phyloP scores from a whole-genome alignment of 805 yeast species.

The Sporopachydermia quercuum region DNA sequence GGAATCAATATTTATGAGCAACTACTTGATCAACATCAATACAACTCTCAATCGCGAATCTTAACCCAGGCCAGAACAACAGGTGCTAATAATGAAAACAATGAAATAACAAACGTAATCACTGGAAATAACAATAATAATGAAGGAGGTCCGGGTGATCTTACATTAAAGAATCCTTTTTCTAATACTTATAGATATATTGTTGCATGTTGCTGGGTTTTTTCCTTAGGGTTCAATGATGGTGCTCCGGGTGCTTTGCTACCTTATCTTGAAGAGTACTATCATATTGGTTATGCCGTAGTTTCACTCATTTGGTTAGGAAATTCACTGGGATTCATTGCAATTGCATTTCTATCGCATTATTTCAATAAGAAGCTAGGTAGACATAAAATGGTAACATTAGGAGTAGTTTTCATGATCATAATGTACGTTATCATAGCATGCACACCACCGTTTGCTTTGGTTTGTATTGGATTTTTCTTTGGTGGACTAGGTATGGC shows the following conservation, averaged over 20 bases:
- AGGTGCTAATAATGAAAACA: not conserved
- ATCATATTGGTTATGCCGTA: slow-evolving; percentile 32
- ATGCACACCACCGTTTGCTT: slow-evolving; percentile 34
- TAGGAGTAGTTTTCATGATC: slow-evolving; percentile 24
- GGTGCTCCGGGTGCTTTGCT: slow-evolving; percentile 49
- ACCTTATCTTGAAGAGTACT: slow-evolving; percentile 36
- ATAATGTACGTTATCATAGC: slow-evolving; percentile 31
- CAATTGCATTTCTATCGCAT: slow-evolving; percentile 35
- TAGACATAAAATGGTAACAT: slow-evolving; percentile 22
- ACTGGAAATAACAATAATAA: too few relatives aligned
- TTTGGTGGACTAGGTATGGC: slow-evolving; percentile 48
- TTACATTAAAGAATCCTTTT: not conserved
- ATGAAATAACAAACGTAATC: not conserved
- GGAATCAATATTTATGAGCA: not conserved
- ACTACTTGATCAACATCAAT: not conserved
- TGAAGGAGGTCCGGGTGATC: not conserved
- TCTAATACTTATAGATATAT: not conserved
- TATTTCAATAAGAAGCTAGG: slow-evolving; percentile 27
- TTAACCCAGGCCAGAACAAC: not conserved
- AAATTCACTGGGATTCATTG: slow-evolving; percentile 39
- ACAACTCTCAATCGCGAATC: not conserved
- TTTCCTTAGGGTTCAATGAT: slow-evolving; percentile 19
- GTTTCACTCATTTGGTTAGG: slow-evolving; percentile 46
- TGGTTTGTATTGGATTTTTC: slow-evolving; percentile 34
- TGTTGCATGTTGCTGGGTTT: slow-evolving; percentile 5